These are phyloP conservation scores for Bremia lactucae DNA, from an alignment of 352 stramenopile species.

Conservation along the genomic window DNA sequence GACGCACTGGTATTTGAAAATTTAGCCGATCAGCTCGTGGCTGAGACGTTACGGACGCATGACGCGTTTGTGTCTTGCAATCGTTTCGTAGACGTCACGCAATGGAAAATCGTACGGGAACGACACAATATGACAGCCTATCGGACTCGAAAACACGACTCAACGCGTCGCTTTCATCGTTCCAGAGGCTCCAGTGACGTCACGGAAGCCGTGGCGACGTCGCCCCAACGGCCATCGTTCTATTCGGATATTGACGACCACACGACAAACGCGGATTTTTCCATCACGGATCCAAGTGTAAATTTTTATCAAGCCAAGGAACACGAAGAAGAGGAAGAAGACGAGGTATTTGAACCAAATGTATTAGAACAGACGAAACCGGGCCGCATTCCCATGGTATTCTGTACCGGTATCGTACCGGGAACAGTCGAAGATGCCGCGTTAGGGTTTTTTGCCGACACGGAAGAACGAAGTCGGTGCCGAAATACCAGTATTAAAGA, in stretches of 20 bases:
- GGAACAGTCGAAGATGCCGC: constrained; percentile 33
- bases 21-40: constrained; percentile 38
- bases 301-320: constrained; percentile 8
- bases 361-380: constrained; percentile 20
- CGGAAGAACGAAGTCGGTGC: constrained; percentile 17
- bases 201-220: constrained; percentile 15
- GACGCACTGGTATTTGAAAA: constrained; percentile 8
- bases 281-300: constrained; percentile 10
- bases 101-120: constrained; percentile 39
- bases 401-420: constrained; percentile 16
- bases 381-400: constrained; percentile 15
- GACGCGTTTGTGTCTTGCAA: constrained; percentile 29
- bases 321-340: constrained; percentile 6
- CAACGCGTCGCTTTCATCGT: constrained; percentile 1
- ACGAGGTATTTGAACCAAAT: constrained; percentile 14
- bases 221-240: constrained; percentile 15
- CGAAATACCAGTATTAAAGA: constrained; percentile 16
- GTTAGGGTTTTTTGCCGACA: constrained; percentile 26
- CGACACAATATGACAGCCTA: constrained; percentile 43
- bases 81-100: constrained; percentile 18
- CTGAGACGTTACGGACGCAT: constrained; percentile 36
- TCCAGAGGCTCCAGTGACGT: constrained; percentile 11
- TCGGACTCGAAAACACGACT: constrained; percentile 17
- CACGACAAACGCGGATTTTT: constrained; percentile 5
- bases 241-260: constrained; percentile 6